Conservation (phyloP, 2,329 filamentous ascomycete genomes). For the Apiospora rasikravindrae region DNA sequence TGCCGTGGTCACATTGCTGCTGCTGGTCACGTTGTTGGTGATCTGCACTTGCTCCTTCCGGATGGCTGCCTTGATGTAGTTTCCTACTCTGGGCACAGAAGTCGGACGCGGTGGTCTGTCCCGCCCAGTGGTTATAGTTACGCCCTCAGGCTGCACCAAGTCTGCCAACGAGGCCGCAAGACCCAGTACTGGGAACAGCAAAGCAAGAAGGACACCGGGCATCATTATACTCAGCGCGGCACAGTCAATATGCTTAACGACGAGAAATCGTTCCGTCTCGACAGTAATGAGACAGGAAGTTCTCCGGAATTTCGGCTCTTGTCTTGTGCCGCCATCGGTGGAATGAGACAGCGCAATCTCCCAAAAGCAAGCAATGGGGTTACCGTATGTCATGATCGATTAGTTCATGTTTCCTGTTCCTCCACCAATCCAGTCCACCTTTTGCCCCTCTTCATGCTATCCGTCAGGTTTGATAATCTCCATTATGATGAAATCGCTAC, state of each 20-base stretch:
- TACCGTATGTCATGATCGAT: neutral
- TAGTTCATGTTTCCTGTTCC: neutral
- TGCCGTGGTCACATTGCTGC: neutral
- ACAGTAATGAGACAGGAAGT: neutral
- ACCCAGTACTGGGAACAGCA: neutral
- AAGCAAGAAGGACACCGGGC: neutral
- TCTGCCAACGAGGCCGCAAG: neutral
- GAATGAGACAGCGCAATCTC: neutral
- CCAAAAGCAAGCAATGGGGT: neutral
- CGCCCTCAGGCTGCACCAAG: neutral
- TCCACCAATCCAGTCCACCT: neutral
- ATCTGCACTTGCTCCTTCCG: slow-evolving; percentile 29
- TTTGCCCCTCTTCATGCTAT: neutral
- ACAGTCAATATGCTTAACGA: too few species aligned
- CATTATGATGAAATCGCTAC: neutral
- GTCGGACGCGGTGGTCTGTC: neutral
- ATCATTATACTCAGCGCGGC: neutral
- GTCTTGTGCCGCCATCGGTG: neutral
- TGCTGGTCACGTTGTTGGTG: slow-evolving; percentile 22
- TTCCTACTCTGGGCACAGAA: neutral
- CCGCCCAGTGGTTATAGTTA: neutral
- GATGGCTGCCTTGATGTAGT: slow-evolving; percentile 33
- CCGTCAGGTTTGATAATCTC: neutral
- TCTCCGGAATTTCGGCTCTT: neutral
- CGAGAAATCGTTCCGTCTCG: neutral